These are phyloP conservation scores for Mycena capillaripes DNA, from an alignment of 768 basidiomycete species.

Conservation along the genomic window DNA sequence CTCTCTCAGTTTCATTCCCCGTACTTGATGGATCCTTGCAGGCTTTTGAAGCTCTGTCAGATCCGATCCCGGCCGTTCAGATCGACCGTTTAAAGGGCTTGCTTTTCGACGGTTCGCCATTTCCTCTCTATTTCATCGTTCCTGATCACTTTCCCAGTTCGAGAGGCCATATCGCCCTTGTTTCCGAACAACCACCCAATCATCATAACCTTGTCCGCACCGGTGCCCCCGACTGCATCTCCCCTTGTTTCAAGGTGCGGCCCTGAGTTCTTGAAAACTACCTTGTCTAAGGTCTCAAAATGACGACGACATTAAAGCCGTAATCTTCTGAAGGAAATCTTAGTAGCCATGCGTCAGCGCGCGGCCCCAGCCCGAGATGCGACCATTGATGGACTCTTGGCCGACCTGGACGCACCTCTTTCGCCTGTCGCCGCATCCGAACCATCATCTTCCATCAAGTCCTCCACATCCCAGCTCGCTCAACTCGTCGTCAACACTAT, in stretches of 20 bases:
- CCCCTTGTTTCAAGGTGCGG: conserved; percentile 78
- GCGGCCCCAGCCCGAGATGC: conserved; percentile 78
- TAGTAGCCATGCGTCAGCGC: conserved; percentile 66
- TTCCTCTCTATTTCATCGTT: conserved; percentile 44
- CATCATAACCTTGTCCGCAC: conserved; percentile 66
- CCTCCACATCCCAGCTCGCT: conserved; percentile 54
- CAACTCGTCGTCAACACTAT: conserved; percentile 61
- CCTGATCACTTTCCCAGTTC: conserved; percentile 67
- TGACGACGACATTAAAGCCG: too few species aligned
- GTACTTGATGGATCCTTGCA: conserved; percentile 40
- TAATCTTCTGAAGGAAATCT: conserved; percentile 68
- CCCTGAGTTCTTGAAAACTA: too few species aligned
- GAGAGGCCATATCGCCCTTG: conserved; percentile 60
- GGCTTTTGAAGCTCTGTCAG: conserved; percentile 71
- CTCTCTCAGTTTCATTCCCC: background rate
- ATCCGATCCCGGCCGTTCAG: conserved; percentile 70
- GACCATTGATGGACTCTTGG: conserved; percentile 61
- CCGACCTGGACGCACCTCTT: conserved; percentile 47
- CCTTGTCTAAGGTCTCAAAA: too few species aligned
- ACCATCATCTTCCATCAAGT: conserved; percentile 37
- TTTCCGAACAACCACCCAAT: conserved; percentile 69
- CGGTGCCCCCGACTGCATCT: conserved; percentile 76
- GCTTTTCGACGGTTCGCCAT: conserved; percentile 24
- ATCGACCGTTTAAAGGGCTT: conserved; percentile 65
- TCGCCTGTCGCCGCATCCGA: conserved; percentile 38